A percentile compares a stretch with the other conserved stretches of the same genome.
These are phyloP conservation scores for Mycena rebaudengoi DNA, from an alignment of 768 basidiomycete species.

Conservation along the genomic window DNA sequence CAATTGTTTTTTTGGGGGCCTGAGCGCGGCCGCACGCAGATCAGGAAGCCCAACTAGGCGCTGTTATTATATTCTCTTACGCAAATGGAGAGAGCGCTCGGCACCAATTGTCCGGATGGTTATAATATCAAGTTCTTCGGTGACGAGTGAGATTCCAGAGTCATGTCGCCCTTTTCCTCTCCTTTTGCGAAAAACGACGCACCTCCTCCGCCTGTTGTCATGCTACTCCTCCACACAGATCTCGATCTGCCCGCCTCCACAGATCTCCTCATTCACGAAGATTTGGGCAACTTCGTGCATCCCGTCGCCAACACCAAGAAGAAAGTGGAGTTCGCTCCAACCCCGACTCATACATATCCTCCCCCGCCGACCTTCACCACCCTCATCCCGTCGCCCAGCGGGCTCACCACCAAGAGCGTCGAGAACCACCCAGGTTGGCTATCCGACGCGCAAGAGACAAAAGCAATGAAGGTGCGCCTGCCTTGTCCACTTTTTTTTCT, in stretches of 20 bases:
- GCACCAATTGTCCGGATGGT: background rate
- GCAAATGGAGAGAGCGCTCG: no score
- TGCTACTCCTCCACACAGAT: constrained; percentile 17
- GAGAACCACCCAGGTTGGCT: background rate
- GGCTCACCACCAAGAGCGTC: background rate
- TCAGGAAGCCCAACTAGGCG: no score
- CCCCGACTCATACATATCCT: constrained; percentile 2
- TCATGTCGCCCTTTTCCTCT: constrained; percentile 11
- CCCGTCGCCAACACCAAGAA: background rate
- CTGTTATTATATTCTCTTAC: no score
- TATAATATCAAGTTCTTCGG: background rate
- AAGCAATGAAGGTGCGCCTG: constrained; percentile 7
- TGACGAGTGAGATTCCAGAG: background rate
- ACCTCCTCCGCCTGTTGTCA: constrained; percentile 18
- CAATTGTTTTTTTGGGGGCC: constrained; percentile 9
- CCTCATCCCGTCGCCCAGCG: background rate
- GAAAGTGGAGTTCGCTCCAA: constrained; percentile 7
- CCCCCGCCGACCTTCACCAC: background rate
- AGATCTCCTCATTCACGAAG: constrained; percentile 18
- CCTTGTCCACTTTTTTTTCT: background rate
- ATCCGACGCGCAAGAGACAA: background rate
- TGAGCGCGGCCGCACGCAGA: no score
- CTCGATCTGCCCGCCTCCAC: constrained; percentile 3
- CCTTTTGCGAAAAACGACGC: constrained; percentile 15
- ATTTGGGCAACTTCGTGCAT: constrained; percentile 5